These are phyloP conservation scores for Tulasnella sp. DNA, from an alignment of 768 basidiomycete species.

Conservation along the genomic window DNA sequence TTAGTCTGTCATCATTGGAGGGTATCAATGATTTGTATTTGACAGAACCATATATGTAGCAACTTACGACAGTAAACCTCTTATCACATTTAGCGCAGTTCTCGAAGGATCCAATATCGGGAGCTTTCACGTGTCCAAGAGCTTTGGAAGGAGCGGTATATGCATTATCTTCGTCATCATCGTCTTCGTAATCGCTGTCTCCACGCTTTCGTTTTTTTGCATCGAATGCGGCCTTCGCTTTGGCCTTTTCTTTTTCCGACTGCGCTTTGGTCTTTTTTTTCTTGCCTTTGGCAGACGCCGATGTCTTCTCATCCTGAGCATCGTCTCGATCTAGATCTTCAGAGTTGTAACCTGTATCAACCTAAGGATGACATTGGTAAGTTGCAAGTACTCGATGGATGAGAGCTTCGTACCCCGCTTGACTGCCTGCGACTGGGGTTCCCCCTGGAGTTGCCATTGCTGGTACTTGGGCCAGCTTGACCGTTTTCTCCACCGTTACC, in stretches of 20 bases:
- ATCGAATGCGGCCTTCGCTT: conserved; percentile 20
- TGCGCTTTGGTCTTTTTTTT: conserved; percentile 41
- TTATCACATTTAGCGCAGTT: conserved; percentile 70
- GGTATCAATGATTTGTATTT: not conserved
- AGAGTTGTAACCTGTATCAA: conserved; percentile 43
- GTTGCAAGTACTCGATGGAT: not conserved
- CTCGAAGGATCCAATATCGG: conserved; percentile 64
- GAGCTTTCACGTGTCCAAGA: conserved; percentile 32
- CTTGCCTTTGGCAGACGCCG: conserved; percentile 25
- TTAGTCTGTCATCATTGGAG: conserved; percentile 43
- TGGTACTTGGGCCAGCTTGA: conserved; percentile 15
- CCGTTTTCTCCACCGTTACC: conserved; percentile 11
- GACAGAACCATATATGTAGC: not conserved
- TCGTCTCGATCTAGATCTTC: conserved; percentile 58
- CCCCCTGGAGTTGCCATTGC: conserved; percentile 12
- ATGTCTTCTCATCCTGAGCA: conserved; percentile 37
- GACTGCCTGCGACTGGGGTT: conserved; percentile 9
- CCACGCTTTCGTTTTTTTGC: conserved; percentile 18
- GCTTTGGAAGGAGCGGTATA: conserved; percentile 50
- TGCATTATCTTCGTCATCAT: conserved; percentile 32
- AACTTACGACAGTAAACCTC: conserved; percentile 75
- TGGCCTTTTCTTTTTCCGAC: conserved; percentile 19
- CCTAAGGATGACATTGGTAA: not conserved
- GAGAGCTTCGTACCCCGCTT: conserved; percentile 2
- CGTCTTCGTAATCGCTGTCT: conserved; percentile 17